Evolutionary conservation across 1,139 yeast species (phyloP).

Genomic region (Hyphopichia buzzinii): DNA sequence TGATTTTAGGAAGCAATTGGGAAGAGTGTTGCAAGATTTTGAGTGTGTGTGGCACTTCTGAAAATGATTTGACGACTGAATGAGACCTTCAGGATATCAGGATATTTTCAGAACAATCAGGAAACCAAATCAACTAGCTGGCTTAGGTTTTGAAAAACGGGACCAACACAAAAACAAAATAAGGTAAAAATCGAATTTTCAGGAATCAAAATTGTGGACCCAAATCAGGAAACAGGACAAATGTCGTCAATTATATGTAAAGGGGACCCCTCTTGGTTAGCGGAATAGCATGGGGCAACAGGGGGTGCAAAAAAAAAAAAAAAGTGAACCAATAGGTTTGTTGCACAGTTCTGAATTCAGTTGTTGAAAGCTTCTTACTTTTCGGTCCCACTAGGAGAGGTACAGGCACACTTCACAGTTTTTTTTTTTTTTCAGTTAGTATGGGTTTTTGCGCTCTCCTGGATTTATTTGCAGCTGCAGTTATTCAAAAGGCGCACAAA

Average conservation of each 20-base stretch:
- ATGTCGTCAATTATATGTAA: neutral
- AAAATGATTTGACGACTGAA: too few species aligned
- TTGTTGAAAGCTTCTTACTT: too few species aligned
- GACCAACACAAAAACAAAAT: neutral
- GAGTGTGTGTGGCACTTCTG: too few species aligned
- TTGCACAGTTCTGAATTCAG: too few species aligned
- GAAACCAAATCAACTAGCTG: too few species aligned
- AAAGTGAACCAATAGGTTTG: neutral
- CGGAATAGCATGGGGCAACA: neutral
- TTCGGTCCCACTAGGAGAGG: slow-evolving; percentile 1
- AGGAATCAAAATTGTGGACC: neutral
- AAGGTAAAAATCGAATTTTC: neutral
- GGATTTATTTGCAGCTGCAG: slow-evolving; percentile 1
- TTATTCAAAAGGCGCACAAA: neutral
- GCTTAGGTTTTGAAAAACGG: too few species aligned
- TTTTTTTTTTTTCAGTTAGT: neutral
- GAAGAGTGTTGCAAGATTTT: too few species aligned
- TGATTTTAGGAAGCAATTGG: too few species aligned
- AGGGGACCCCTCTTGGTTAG: neutral
- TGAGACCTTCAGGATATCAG: too few species aligned
- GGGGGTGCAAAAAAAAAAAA: neutral
- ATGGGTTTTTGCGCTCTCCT: too few species aligned
- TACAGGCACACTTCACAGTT: slow-evolving; percentile 1
- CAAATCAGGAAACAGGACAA: neutral
- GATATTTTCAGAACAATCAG: too few species aligned